Evolutionary conservation across 495 filamentous ascomycete species (phyloP).

Genomic region (Daldinia loculata): DNA sequence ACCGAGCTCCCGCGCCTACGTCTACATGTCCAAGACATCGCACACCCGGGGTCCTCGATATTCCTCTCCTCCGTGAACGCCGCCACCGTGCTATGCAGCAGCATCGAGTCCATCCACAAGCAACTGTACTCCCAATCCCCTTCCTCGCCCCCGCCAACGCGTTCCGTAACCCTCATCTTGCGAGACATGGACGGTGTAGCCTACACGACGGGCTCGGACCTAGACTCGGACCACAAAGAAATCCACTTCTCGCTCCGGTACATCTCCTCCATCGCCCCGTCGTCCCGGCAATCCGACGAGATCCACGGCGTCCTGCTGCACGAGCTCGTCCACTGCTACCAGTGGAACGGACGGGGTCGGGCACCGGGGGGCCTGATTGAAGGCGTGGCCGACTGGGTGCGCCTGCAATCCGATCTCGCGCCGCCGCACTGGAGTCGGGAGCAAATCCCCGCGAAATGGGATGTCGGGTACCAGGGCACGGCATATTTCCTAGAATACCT

Average conservation of each 20-base stretch:
- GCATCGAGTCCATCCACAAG: conserved; percentile 66
- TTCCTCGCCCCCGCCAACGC: conserved; percentile 65
- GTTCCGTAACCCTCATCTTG: conserved; percentile 89
- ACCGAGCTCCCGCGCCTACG: conserved; percentile 66
- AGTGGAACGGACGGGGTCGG: conserved; percentile 72
- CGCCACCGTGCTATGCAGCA: conserved; percentile 63
- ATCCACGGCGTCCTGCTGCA: conserved; percentile 86
- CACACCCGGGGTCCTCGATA: conserved; percentile 64
- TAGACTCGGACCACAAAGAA: conserved; percentile 92
- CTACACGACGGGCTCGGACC: conserved; percentile 83
- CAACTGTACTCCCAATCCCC: conserved; percentile 46
- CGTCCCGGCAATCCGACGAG: conserved; percentile 63
- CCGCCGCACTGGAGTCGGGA: conserved; percentile 86
- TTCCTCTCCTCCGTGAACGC: conserved; percentile 72
- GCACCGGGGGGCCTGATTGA: conserved; percentile 86
- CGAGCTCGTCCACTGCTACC: conserved; percentile 96
- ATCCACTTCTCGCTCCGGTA: conserved; percentile 89
- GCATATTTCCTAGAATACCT: conserved; percentile 89
- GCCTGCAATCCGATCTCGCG: conserved; percentile 73
- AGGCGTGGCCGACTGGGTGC: conserved; percentile 93
- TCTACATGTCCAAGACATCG: conserved; percentile 74
- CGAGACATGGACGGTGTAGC: conserved; percentile 83
- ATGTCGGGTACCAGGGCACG: conserved; percentile 91
- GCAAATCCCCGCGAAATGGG: conserved; percentile 71
- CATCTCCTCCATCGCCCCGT: conserved; percentile 60